Percentiles rank a stretch among this genome's conserved stretches.
Conservation (phyloP, 2,329 filamentous ascomycete genomes). For the Dothidotthia symphoricarpi region DNA sequence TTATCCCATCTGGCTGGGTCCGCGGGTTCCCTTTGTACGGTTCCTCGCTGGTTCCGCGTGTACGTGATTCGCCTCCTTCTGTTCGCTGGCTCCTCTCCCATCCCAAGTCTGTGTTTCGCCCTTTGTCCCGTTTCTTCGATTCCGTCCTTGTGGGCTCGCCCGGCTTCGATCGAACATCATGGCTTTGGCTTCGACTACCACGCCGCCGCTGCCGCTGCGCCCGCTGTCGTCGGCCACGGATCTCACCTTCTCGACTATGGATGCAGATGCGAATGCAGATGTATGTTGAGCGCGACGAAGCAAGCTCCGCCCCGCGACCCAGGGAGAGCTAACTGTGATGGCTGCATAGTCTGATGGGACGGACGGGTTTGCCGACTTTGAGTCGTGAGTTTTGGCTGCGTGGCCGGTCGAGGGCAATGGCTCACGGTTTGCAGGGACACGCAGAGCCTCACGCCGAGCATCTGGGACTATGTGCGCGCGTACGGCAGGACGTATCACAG, state of each 20-base stretch:
- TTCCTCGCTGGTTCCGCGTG: no score
- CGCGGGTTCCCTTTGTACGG: no score
- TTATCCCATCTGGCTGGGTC: no score
- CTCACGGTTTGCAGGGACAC: conserved; percentile 35
- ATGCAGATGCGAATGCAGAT: conserved; percentile 4
- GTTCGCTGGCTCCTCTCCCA: no score
- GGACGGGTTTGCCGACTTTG: conserved; percentile 33
- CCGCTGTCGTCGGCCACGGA: conserved; percentile 8
- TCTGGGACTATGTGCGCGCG: conserved; percentile 41
- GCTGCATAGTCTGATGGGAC: conserved; percentile 32
- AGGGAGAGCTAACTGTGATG: conserved; percentile 15
- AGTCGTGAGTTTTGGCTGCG: conserved; percentile 30
- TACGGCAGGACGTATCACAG: conserved; percentile 45
- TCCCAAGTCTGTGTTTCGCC: no score
- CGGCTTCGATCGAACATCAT: not conserved
- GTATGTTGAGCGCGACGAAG: conserved; percentile 1
- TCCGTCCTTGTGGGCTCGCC: no score
- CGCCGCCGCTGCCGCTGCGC: conserved; percentile 1
- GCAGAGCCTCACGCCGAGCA: conserved; percentile 41
- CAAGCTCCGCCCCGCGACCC: conserved; percentile 4
- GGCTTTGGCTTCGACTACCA: not conserved
- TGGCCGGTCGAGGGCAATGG: not conserved
- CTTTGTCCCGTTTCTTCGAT: no score
- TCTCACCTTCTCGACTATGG: conserved; percentile 2
- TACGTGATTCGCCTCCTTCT: no score